Conservation (phyloP, 2,329 filamentous ascomycete species). For the Xylariales sp. region DNA sequence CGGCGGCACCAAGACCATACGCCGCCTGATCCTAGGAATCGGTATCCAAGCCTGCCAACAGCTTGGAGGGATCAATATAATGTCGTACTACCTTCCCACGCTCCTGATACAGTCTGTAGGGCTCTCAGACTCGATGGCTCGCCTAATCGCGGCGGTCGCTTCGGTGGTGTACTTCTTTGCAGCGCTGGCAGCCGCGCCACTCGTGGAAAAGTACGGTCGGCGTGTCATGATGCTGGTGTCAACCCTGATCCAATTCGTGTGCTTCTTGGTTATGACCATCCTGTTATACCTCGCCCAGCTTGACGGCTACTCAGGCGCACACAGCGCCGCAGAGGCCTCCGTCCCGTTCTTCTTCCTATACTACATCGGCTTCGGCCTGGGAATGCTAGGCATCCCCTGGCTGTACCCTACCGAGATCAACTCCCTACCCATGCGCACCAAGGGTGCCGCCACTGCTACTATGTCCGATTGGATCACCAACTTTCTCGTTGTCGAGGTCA, state of each 20-base stretch:
- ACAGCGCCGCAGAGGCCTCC: conserved; percentile 28
- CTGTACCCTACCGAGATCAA: conserved; percentile 45
- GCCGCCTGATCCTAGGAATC: conserved; percentile 45
- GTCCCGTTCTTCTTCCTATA: conserved; percentile 50
- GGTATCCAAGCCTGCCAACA: conserved; percentile 33
- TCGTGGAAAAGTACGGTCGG: conserved; percentile 39
- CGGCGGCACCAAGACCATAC: conserved; percentile 42
- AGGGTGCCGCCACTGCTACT: conserved; percentile 25
- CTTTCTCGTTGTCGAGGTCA: conserved; percentile 29
- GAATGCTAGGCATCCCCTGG: conserved; percentile 40
- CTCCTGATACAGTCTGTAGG: conserved; percentile 49
- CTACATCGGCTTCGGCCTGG: conserved; percentile 49
- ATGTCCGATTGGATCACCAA: conserved; percentile 29
- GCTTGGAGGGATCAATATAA: conserved; percentile 30
- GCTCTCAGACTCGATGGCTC: conserved; percentile 41
- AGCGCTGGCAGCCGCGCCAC: conserved; percentile 19
- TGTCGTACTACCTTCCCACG: conserved; percentile 34
- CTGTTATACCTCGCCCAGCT: too few species aligned
- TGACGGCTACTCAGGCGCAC: too few species aligned
- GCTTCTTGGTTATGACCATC: not conserved
- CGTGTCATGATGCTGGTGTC: conserved; percentile 54
- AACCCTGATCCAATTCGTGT: too few species aligned
- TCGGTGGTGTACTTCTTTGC: conserved; percentile 24
- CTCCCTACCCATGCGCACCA: conserved; percentile 27
- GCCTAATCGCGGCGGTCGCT: conserved; percentile 47